Evolutionary conservation across 2,329 filamentous ascomycete species (phyloP).

Genomic region (Capronia epimyces): DNA sequence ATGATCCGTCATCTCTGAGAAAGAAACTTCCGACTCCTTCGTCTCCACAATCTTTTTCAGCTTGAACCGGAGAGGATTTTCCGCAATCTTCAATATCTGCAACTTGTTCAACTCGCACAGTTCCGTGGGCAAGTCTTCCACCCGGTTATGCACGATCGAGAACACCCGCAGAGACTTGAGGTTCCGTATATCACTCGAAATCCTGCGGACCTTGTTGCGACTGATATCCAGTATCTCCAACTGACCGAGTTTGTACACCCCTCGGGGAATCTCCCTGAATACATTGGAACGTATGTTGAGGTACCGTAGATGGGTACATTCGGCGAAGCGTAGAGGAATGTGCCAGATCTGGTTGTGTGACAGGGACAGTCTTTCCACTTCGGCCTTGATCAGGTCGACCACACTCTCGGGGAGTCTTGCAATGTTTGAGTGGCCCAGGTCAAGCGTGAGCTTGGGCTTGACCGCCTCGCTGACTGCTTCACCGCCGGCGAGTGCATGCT

Average conservation of each 20-base stretch:
- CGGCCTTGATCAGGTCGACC: conserved; percentile 48
- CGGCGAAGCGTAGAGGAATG: conserved; percentile 45
- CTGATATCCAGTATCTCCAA: conserved; percentile 91
- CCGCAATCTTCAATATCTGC: conserved; percentile 82
- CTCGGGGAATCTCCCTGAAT: conserved; percentile 57
- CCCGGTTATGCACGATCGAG: conserved; percentile 78
- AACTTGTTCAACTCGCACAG: conserved; percentile 85
- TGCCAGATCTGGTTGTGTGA: conserved; percentile 49
- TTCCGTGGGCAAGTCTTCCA: conserved; percentile 75
- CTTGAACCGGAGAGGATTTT: conserved; percentile 78
- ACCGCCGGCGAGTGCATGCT: conserved; percentile 43
- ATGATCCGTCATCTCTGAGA: conserved; percentile 50
- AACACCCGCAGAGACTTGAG: conserved; percentile 83
- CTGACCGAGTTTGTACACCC: conserved; percentile 74
- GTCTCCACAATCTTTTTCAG: conserved; percentile 63
- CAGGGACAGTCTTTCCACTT: conserved; percentile 49
- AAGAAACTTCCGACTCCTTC: conserved; percentile 60
- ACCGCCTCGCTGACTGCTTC: conserved; percentile 44
- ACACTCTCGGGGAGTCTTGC: conserved; percentile 46
- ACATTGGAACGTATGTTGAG: conserved; percentile 48
- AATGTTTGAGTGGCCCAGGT: conserved; percentile 48
- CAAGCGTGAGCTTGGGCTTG: conserved; percentile 47
- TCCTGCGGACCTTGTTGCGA: conserved; percentile 71
- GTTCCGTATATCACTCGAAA: conserved; percentile 74
- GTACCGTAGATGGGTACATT: conserved; percentile 46